Conservation (phyloP, 192 early-diverging fungal genomes). For the Backusella macrospora region DNA sequence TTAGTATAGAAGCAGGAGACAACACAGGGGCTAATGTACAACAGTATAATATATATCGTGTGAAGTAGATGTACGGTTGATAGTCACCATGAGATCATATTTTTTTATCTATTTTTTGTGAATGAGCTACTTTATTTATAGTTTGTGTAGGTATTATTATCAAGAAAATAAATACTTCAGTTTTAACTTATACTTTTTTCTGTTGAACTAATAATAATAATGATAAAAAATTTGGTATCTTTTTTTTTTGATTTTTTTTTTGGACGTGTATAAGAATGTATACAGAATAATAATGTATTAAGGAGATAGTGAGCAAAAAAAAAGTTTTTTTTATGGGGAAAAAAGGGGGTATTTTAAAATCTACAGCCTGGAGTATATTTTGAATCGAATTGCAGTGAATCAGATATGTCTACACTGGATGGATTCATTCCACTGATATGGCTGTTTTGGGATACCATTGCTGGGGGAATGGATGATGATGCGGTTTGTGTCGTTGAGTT, state of each 20-base stretch:
- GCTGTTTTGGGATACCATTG: not conserved
- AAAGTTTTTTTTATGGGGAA: not conserved
- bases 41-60: not conserved
- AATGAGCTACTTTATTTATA: not conserved
- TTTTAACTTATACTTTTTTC: constrained; percentile 3
- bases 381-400: not conserved
- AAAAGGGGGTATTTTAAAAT: constrained; percentile 13
- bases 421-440: not conserved
- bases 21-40: not conserved
- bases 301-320: not conserved
- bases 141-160: not conserved
- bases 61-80: not conserved
- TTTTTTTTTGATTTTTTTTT: not conserved
- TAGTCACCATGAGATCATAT: not conserved
- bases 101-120: not conserved
- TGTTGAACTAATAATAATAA: not conserved
- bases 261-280: not conserved
- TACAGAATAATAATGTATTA: constrained; percentile 3
- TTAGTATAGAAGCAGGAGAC: constrained; percentile 1
- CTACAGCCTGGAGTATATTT: constrained; percentile 6
- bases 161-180: not conserved
- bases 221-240: not conserved
- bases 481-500: not conserved
- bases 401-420: constrained; percentile 6
- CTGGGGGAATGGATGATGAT: not conserved